Base-by-base conservation (phyloP, 192 early-diverging fungal species). In the Podila clonocystis region DNA sequence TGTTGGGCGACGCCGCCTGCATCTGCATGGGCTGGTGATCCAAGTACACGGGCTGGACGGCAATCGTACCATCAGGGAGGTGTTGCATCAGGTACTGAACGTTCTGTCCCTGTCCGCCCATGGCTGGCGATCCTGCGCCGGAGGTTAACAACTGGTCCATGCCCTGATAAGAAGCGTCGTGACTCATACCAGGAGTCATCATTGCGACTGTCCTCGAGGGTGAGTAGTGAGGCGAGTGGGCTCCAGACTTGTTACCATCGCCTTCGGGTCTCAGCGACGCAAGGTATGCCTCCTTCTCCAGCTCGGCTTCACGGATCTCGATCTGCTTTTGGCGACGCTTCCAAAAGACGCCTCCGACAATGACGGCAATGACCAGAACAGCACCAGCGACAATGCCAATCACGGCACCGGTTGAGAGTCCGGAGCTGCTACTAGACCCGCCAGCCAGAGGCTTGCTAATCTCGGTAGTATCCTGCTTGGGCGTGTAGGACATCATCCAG, bases 21-120 rank as follows among this genome's bases (percentile, higher is more conserved):
- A 70, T 75, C 15, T 68, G 74, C 31, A 79, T 17, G 4, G 70
- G 33, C 52, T 72, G 60, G 34, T 72, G 69, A 58, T 79, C 76
- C 24, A 79, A 36, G 29, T 79, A 79, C 15, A 79, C 76, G 22
- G 76, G 76, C 50, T 79, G 76, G 12, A 79, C 76, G 0, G 76
- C 76, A 38, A 79, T 79, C 1, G 76, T 79, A 8, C 76, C 76
- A 49, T 79, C 76, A 22, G 76, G 76, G 6, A 79, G 50, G 26
- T 79, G 76, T 28, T 79, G 76, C 76, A 79, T 79, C 61, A 79
- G 41, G 33, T 79, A 79, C 45, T 79, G 76, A 9, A 79, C 76
- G 26, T 79, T 79, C 50, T 78, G 75, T 7, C 58, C 68, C 30
- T 71, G 68, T 4, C 75, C 75, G 8, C 67, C 67, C 63, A 71